These are phyloP conservation scores for Dispira simplex DNA, from an alignment of 192 early-diverging fungal genomes.

Conservation along the genomic window DNA sequence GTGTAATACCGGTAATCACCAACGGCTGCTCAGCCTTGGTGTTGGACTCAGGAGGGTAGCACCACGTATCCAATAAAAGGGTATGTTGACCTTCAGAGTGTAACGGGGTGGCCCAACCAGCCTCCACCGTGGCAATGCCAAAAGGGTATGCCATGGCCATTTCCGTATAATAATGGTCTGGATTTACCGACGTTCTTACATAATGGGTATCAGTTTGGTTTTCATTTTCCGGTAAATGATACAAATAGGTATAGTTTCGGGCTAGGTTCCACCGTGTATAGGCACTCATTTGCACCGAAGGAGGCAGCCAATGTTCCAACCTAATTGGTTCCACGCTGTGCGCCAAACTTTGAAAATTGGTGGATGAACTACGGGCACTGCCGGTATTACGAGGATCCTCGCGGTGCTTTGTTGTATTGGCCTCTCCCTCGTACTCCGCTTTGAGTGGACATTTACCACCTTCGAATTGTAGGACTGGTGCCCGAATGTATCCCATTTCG, in stretches of 20 bases:
- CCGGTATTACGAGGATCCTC: not conserved
- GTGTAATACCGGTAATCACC: not conserved
- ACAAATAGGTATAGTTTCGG: conserved; percentile 6
- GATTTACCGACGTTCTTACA: conserved; percentile 1
- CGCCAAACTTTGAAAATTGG: not conserved
- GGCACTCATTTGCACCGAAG: not conserved
- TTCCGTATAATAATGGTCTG: conserved; percentile 5
- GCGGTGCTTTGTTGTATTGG: not conserved
- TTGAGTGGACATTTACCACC: not conserved
- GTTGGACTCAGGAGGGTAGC: not conserved
- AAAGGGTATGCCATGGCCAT: conserved; percentile 10
- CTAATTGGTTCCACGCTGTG: not conserved
- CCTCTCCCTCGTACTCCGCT: not conserved
- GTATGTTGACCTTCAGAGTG: not conserved
- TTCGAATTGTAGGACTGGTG: not conserved
- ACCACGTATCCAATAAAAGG: conserved; percentile 3
- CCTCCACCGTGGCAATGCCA: conserved; percentile 8
- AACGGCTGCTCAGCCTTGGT: not conserved
- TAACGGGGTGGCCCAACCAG: conserved; percentile 1
- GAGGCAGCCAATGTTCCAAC: conserved; percentile 3
- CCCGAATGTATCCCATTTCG: conserved; percentile 4
- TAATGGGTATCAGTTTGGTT: conserved; percentile 11
- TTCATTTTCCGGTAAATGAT: not conserved
- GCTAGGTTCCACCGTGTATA: conserved; percentile 1
- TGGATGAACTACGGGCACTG: not conserved